Conservation (phyloP, 2,329 filamentous ascomycete genomes). For the Curvularia spicifera region DNA sequence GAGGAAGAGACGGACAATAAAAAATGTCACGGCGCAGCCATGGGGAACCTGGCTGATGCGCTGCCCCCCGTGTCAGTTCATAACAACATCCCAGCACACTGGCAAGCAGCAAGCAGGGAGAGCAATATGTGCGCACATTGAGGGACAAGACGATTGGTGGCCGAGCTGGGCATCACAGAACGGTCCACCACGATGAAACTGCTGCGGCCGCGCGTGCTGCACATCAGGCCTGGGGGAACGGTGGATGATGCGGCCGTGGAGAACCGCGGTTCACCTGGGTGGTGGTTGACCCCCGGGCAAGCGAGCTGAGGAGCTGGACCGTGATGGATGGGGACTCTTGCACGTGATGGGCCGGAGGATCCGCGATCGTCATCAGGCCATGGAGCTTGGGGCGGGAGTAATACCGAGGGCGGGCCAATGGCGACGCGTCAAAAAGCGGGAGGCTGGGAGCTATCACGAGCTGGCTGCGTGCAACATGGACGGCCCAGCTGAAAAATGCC, state of each 20-base stretch:
- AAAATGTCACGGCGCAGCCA: not conserved
- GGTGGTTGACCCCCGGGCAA: slow-evolving; percentile 1
- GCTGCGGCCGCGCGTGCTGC: slow-evolving; percentile 25
- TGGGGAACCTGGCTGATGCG: not conserved
- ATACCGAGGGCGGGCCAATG: slow-evolving; percentile 28
- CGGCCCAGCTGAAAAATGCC: slow-evolving; percentile 42
- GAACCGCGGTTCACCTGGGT: slow-evolving; percentile 20
- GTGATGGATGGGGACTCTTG: slow-evolving; percentile 5
- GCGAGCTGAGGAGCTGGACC: slow-evolving; percentile 6
- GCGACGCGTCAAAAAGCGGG: slow-evolving; percentile 26
- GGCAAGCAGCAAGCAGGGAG: not conserved
- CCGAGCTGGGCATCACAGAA: slow-evolving; percentile 4
- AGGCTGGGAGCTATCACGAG: slow-evolving; percentile 27
- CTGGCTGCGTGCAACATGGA: slow-evolving; percentile 28
- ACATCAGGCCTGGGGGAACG: slow-evolving; percentile 16
- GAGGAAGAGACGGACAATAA: not conserved
- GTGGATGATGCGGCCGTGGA: slow-evolving; percentile 17
- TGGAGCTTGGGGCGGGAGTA: slow-evolving; percentile 20
- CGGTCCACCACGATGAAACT: slow-evolving; percentile 12
- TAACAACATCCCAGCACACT: not conserved
- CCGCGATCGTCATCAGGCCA: slow-evolving; percentile 21
- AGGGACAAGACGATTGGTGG: not conserved
- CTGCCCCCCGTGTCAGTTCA: not conserved
- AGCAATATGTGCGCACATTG: not conserved
- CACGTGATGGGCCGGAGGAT: slow-evolving; percentile 26